These are phyloP conservation scores for Syzygium syzygioides DNA, from an alignment of 441 rosid species.

Conservation along the genomic window DNA sequence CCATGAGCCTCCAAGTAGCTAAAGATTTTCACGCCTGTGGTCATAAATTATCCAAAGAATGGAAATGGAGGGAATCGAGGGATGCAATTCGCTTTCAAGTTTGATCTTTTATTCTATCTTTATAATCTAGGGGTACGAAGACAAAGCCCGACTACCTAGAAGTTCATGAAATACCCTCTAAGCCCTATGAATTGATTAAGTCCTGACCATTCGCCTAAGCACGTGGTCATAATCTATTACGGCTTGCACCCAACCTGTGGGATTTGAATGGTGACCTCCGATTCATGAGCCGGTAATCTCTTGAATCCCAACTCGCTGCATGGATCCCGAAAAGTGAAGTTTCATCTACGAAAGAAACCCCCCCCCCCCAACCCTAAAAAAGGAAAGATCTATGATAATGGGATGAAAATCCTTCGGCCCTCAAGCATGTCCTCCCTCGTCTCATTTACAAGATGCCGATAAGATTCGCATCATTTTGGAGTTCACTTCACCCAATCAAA, in stretches of 20 bases:
- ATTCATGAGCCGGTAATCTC: not conserved
- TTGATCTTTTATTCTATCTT: not conserved
- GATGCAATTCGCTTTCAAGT: not conserved
- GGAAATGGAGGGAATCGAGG: not conserved
- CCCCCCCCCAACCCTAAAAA: too few species aligned
- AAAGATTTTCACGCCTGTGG: not conserved
- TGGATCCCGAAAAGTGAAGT: not conserved
- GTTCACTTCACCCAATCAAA: not conserved
- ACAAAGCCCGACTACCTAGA: not conserved
- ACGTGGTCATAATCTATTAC: not conserved
- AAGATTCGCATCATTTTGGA: not conserved
- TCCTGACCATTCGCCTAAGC: too few species aligned
- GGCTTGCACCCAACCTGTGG: not conserved
- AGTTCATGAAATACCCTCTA: not conserved
- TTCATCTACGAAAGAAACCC: too few species aligned
- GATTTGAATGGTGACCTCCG: not conserved
- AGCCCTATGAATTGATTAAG: not conserved
- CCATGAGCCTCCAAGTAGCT: not conserved
- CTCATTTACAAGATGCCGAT: too few species aligned
- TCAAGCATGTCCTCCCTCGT: not conserved
- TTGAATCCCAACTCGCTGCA: accelerated
- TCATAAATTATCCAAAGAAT: not conserved
- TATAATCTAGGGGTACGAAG: not conserved
- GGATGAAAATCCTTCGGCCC: not conserved
- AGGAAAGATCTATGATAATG: not conserved